Percentiles rank a stretch among this genome's conserved stretches.
Conservation (phyloP, 176 grass and related monocot genomes). For the Ensete glaucum region DNA sequence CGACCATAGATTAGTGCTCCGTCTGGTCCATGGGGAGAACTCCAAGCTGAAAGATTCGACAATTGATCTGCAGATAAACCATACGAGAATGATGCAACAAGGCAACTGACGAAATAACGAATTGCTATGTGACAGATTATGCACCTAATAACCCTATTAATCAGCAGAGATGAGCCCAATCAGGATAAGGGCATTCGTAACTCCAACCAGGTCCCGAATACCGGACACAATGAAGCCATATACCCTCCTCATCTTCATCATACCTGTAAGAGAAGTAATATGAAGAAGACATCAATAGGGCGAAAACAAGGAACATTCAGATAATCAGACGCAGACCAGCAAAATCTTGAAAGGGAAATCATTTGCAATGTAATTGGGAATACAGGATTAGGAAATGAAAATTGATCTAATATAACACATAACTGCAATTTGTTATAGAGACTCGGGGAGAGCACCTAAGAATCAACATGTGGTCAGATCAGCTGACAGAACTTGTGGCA, state of each 20-base stretch:
- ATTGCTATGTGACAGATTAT: background rate
- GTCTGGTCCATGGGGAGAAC: too few species aligned
- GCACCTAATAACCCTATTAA: background rate
- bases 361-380: background rate
- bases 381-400: background rate
- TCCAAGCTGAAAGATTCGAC: too few species aligned
- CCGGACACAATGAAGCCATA: slow-evolving; percentile 74
- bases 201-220: slow-evolving; percentile 90
- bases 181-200: slow-evolving; percentile 76
- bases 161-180: slow-evolving; percentile 38
- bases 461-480: too few species aligned
- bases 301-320: background rate
- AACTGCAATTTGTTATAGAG: too few species aligned
- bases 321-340: background rate
- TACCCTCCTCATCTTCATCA: slow-evolving; percentile 57
- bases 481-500: background rate
- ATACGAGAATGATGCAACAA: too few species aligned
- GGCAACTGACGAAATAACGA: too few species aligned
- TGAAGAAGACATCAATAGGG: background rate
- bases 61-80: too few species aligned
- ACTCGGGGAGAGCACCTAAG: too few species aligned
- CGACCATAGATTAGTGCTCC: too few species aligned
- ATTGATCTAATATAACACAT: too few species aligned
- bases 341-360: background rate
- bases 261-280: slow-evolving; percentile 37